Evolutionary conservation across 345 rosid genomes (phyloP), one percentile per base, ranked within the genome.

Genomic region (Hibiscus syriacus): DNA sequence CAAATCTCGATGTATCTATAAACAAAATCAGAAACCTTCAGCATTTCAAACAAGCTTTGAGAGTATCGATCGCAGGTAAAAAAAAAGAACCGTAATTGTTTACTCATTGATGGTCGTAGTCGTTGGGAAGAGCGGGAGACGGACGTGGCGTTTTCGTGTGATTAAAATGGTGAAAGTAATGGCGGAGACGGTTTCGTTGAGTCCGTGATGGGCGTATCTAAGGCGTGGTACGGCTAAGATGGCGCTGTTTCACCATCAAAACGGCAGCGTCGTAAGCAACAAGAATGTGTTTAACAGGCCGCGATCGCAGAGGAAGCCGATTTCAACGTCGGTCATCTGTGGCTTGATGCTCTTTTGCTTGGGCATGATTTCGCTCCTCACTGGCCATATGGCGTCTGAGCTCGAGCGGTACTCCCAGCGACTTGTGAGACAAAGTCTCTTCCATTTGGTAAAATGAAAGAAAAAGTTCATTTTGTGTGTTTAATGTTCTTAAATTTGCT

Each of bases 351-450:
- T 94, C 46, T 94, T 94, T 72, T 81, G 76, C 58, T 74, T 94
- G 71, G 99, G 99, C 2, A 76, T 94, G 77, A 84, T 91, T 68
- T 94, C 98, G 50, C 91, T 94, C 59, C 87, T 92, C 76, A 87
- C 96, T 2, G 98, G 98, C 53, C 99, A 94, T 62, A 87, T 91
- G 45, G 99, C 80, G 1, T 92, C 99, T 34, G 93, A 92, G 82
- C 92, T 91, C 58, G 98, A 94, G 59, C 86, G 98, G 97, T 94
- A 87, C 72, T 90, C 98, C 53, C 95, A 85, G 79, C 87, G 82
- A 80, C 67, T 91, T 74, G 86, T 72, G 46, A 86, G 83, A 71
- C 80, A 79, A 14, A 82, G 79, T 73, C 64, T 85, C 72, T 64
- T 79, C 60, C 84, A 50, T 68, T 76, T 87, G 87, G 98, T 90